phyloP scores from a whole-genome alignment of 2,329 filamentous ascomycete species.

The Diplocarpon mali region DNA sequence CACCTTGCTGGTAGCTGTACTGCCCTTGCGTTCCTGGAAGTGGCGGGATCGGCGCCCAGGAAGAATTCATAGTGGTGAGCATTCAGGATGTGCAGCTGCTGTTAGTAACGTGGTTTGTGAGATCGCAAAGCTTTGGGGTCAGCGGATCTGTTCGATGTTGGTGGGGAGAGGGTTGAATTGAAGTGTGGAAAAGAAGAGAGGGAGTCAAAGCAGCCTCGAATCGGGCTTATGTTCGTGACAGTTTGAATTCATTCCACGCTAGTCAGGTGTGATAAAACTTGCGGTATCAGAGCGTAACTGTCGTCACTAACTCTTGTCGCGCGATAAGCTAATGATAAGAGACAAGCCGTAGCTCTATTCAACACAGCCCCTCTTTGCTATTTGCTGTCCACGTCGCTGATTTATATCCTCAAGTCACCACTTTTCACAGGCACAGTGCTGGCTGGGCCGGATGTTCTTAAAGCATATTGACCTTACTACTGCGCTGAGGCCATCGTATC shows the following conservation, averaged over 20 bases:
- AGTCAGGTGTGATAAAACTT: no score
- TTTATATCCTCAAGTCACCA: conserved; percentile 3
- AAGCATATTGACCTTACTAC: conserved; percentile 93
- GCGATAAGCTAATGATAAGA: neutral
- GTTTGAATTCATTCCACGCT: no score
- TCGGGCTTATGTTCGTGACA: no score
- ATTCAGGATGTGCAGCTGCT: conserved; percentile 15
- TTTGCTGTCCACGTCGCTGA: neutral
- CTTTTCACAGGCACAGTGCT: neutral
- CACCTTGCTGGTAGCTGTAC: conserved; percentile 24
- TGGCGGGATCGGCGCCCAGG: conserved; percentile 27
- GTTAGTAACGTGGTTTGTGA: conserved; percentile 18
- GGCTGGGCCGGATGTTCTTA: conserved; percentile 82
- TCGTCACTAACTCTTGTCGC: no score
- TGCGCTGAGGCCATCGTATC: conserved; percentile 82
- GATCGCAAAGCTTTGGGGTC: no score
- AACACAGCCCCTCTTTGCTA: neutral
- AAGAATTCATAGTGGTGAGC: conserved; percentile 23
- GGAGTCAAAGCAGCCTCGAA: no score
- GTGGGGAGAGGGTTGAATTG: neutral
- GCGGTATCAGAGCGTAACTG: no score
- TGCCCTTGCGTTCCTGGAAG: conserved; percentile 30
- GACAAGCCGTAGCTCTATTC: neutral
- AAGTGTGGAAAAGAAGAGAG: neutral
- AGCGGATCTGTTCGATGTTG: no score